Base-by-base conservation (phyloP, 1,284 basidiomycete species). In the Meira miltonrushii region DNA sequence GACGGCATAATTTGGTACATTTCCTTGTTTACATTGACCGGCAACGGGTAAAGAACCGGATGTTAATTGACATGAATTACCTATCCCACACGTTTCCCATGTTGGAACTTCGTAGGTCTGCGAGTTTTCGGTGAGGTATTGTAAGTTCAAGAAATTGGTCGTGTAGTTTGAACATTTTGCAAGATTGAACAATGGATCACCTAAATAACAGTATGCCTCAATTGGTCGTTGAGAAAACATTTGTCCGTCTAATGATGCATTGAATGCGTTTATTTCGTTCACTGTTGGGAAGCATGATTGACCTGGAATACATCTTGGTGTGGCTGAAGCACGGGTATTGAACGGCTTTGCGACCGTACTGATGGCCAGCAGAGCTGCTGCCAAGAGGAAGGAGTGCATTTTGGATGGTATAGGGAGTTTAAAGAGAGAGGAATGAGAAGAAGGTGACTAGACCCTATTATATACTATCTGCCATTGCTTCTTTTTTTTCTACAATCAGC, bases 201-300 rank as follows among this genome's bases (percentile, higher is more conserved):
- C 3, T 39, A 43, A 8, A 43, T 28, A 48, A 61, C 58, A 23
- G 11, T 15, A 43, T 15, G 40, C 40, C 11, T 43, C 15, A 43
- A 43, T 43, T 3, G 40, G 40, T 43, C 40, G 3, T 43, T 15
- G 19, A 43, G 40, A 39, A 43, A 53, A 38, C 15, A 60, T 48
- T 2, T 53, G 51, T 38, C 60, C 60, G 4, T 33, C 37, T 39
- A 62, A 21, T 9, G 51, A 55, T 6, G 28, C 17, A 50, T 62
- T 62, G 51, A 62, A 60, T 19, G 53, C 15, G n/a, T 46, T 38
- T 28, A 46, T 58, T 25, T 59, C 51, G 39, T 46, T 48, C 13
- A 39, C 15, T 21, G 6, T 15, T 0, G 60, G 60, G 48, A 55
- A 60, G 53, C 60, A 62, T 40, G 60, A 7, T 44, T 62, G 60